Conservation (phyloP, 2,329 filamentous ascomycete species). For the Aureobasidium uvarum region DNA sequence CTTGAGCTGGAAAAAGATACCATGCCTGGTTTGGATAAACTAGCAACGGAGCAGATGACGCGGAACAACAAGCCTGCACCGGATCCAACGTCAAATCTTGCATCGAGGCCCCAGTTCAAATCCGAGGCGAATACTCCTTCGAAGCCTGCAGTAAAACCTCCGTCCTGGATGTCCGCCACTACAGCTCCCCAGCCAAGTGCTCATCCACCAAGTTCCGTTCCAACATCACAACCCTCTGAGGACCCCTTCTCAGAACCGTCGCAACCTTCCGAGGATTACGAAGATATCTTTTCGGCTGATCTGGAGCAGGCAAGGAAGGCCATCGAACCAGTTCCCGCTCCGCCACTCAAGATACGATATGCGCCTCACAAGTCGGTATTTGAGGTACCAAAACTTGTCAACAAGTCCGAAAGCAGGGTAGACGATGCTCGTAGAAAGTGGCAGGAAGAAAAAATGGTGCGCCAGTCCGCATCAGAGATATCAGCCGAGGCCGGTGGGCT, state of each 20-base stretch:
- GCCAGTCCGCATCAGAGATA: neutral
- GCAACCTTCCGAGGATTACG: neutral
- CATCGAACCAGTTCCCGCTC: neutral
- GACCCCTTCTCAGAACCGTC: neutral
- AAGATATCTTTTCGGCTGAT: conserved; percentile 5
- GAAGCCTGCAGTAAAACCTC: neutral
- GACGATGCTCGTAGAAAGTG: neutral
- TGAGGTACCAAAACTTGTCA: neutral
- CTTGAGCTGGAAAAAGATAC: neutral
- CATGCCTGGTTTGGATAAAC: conserved; percentile 7
- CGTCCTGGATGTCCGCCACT: neutral
- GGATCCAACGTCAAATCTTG: neutral
- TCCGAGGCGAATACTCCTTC: neutral
- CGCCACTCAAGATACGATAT: neutral
- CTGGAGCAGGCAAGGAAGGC: conserved; percentile 4
- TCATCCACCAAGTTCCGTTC: neutral
- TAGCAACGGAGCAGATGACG: neutral
- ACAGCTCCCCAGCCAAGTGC: neutral
- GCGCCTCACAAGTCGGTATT: neutral
- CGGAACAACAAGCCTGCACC: neutral
- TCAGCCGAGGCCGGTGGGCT: neutral
- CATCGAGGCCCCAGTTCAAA: conserved; percentile 5
- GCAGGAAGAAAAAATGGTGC: neutral
- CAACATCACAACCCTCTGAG: neutral
- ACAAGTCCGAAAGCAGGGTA: neutral